Percentiles rank a stretch among this genome's conserved stretches.
Conservation (phyloP, 768 basidiomycete species). For the Phylloporus scabripes region DNA sequence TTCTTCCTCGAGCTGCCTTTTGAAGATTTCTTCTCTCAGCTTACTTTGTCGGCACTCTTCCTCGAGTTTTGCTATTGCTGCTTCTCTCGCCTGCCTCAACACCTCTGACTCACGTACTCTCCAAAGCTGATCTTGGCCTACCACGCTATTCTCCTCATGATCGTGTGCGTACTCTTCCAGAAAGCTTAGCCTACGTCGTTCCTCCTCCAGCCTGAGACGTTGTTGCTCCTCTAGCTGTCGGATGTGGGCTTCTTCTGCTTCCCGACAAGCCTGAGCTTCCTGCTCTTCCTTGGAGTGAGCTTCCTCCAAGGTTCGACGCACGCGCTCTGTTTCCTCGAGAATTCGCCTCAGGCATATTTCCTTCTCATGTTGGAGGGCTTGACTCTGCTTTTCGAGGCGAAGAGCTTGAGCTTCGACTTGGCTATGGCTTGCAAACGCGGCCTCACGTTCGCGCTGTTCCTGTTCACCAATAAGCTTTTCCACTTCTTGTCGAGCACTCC, state of each 20-base stretch:
- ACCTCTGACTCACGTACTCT: constrained; percentile 20
- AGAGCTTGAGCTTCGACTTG: constrained; percentile 22
- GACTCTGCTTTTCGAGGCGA: constrained; percentile 16
- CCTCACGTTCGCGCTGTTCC: constrained; percentile 23
- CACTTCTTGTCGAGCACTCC: constrained; percentile 20
- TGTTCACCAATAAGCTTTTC: constrained; percentile 19
- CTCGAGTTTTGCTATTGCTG: constrained; percentile 15
- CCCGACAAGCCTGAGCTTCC: constrained; percentile 12
- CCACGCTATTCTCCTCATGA: constrained; percentile 11
- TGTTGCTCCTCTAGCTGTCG: constrained; percentile 25
- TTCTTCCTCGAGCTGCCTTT: constrained; percentile 25
- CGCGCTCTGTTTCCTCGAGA: constrained; percentile 22
- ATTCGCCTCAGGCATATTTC: constrained; percentile 20
- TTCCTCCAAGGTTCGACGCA: constrained; percentile 20
- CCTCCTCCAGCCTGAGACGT: constrained; percentile 19
- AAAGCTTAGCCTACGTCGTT: constrained; percentile 19
- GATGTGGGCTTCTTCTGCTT: constrained; percentile 12
- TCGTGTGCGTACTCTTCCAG: constrained; percentile 25
- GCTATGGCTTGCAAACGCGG: constrained; percentile 18
- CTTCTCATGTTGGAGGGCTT: constrained; percentile 19
- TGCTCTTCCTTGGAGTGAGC: constrained; percentile 22
- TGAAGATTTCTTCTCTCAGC: constrained; percentile 22
- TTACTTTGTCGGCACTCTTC: constrained; percentile 24
- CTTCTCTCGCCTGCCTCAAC: constrained; percentile 16
- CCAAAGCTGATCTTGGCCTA: constrained; percentile 11